Percentiles rank a stretch among this genome's conserved stretches.
These are phyloP conservation scores for Pichia pseudocactophila DNA, from an alignment of 805 yeast species.

Conservation along the genomic window DNA sequence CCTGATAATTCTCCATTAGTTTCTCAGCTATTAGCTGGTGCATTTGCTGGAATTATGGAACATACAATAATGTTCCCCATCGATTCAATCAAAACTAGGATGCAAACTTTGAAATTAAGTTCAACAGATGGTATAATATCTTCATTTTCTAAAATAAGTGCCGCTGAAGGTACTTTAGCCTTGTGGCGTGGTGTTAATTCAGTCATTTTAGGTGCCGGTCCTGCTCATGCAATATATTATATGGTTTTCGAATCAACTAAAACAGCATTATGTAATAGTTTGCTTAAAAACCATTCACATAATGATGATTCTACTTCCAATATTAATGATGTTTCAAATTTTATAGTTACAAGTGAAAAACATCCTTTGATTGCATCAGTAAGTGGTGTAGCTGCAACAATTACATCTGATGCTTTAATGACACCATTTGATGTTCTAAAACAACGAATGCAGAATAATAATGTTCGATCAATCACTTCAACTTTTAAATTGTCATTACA, in stretches of 20 bases:
- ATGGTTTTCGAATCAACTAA: constrained; percentile 85
- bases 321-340: constrained; percentile 8
- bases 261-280: constrained; percentile 37
- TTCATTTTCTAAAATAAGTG: constrained; percentile 66
- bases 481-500: constrained; percentile 26
- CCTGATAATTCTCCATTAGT: constrained; percentile 78
- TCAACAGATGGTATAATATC: constrained; percentile 41
- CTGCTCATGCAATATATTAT: constrained; percentile 95
- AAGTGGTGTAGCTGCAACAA: constrained; percentile 88
- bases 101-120: constrained; percentile 51
- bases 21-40: constrained; percentile 87
- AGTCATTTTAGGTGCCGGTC: constrained; percentile 95
- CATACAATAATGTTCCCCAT: constrained; percentile 95
- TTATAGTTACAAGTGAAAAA: constrained; percentile 48
- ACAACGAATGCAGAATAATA: constrained; percentile 75
- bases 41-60: constrained; percentile 98
- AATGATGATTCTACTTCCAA: constrained; percentile 2
- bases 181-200: constrained; percentile 93
- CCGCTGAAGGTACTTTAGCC: constrained; percentile 80
- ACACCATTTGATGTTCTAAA: constrained; percentile 94
- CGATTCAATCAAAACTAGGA: constrained; percentile 92
- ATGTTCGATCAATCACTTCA: constrained; percentile 9
- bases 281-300: too few relatives aligned
- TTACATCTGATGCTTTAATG: constrained; percentile 92
- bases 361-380: constrained; percentile 78